A percentile compares a stretch with the other conserved stretches of the same genome.
phyloP scores from a whole-genome alignment of 2,329 filamentous ascomycete species.

The Alternaria brassicae region DNA sequence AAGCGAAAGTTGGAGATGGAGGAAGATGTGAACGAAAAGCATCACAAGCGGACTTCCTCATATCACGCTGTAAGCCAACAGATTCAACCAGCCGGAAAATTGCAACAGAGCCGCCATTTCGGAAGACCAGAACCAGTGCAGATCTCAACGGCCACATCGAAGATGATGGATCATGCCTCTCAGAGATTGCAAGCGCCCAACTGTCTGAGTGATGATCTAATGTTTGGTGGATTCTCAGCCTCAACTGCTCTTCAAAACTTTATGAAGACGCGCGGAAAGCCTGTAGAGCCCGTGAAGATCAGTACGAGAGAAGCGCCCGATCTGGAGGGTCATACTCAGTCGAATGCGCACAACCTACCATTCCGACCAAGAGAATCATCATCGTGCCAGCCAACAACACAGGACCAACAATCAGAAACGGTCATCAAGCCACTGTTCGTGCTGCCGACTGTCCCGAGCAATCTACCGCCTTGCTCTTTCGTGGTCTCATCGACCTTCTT shows the following conservation, averaged over 20 bases:
- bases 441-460: conserved; percentile 37
- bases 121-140: neutral
- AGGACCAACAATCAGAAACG: neutral
- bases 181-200: neutral
- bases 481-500: conserved; percentile 62
- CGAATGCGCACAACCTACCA: neutral
- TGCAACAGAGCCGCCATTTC: conserved; percentile 3
- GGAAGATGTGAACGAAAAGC: conserved; percentile 13
- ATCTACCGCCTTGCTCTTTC: conserved; percentile 48
- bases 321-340: no score
- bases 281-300: neutral
- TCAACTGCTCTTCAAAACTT: conserved; percentile 58
- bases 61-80: neutral
- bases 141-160: neutral
- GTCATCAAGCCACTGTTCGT: neutral
- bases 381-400: neutral
- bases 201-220: conserved; percentile 26
- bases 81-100: neutral
- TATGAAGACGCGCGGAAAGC: conserved; percentile 57
- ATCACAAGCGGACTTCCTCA: neutral
- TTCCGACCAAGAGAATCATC: neutral
- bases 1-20: conserved; percentile 46
- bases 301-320: neutral
- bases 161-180: neutral
- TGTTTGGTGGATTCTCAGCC: conserved; percentile 53